Evolutionary conservation across 345 rosid species (phyloP), one percentile per base, ranked within the genome.

Genomic region (Melastoma malabathricum): DNA sequence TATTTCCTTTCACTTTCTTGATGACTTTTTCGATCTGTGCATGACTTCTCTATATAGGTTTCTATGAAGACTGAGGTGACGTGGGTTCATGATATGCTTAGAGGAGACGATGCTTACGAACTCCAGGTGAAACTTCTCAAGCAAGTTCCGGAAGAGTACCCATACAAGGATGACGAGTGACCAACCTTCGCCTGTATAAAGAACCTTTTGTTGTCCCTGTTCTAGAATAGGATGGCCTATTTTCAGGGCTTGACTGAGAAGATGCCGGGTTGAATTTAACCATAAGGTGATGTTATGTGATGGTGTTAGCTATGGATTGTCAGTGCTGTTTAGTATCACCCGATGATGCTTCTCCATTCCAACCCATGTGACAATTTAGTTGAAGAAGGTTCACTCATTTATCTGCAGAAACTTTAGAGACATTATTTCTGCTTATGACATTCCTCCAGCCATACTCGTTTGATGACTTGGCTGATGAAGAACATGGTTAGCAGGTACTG

Each of bases 21-120:
- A 17, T 18, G 6, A n/a, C 15, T 13, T 6, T 44, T 10, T 6
- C 20, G 13, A 15, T 41, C 1, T 16, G 16, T 46, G 41, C 18
- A 7, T 15, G 3, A 8, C 48, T 9, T 20, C 1, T 19, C 12
- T 20, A 48, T 15, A 23, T 56, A 92, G 98, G 98, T 82, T 44
- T 84, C 98, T 43, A 84, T 87, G 98, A 92, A 84, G 84, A 80
- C 93, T 29, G 95, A 87, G 77, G 83, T 87, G 25, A 73, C 85
- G 27, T 87, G 98, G 93, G 65, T 75, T 15, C 79, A 82, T 1
- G 89, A 86, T 56, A 72, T 77, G 76, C 87, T 92, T 51, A 62
- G 82, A 31, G 95, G 98, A 31, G 95, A 82, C 52, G 95, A 80
- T 72, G 85, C 80, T 8, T 82, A 74, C 44, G 95, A 86, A 80